These are phyloP conservation scores for Alternaria sp. DNA, from an alignment of 2,329 filamentous ascomycete genomes.

Conservation along the genomic window DNA sequence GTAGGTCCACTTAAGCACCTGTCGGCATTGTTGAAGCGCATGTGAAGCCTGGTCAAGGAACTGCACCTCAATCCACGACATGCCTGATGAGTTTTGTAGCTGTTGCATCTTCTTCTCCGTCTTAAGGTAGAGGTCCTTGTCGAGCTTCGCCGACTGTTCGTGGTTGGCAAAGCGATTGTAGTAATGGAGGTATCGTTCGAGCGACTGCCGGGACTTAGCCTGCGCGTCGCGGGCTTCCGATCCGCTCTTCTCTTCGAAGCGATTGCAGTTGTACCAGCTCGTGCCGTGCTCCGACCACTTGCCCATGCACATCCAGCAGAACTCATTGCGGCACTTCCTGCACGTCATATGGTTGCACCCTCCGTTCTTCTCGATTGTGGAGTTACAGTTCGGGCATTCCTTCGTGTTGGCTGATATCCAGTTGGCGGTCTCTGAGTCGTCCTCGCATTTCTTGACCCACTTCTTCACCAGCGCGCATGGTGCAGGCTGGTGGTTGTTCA, in stretches of 20 bases:
- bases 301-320: constrained; percentile 99
- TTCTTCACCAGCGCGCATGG: constrained; percentile 90
- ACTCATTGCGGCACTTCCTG: constrained; percentile 92
- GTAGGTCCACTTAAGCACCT: constrained; percentile 99
- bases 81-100: constrained; percentile 87
- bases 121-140: constrained; percentile 94
- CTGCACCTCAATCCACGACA: constrained; percentile 99
- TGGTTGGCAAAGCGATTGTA: constrained; percentile 99
- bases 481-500: constrained; percentile 89
- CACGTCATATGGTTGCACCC: constrained; percentile 99
- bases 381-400: constrained; percentile 93
- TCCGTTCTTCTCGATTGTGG: constrained; percentile 98
- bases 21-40: constrained; percentile 93
- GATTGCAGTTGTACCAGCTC: constrained; percentile 99
- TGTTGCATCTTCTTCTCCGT: constrained; percentile 99
- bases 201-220: constrained; percentile 83
- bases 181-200: constrained; percentile 97
- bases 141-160: constrained; percentile 94
- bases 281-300: constrained; percentile 98
- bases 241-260: constrained; percentile 95
- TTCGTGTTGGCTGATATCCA: constrained; percentile 99
- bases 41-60: constrained; percentile 94
- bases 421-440: constrained; percentile 97
- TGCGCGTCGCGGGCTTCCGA: constrained; percentile 89
- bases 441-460: constrained; percentile 98